Conservation (phyloP, 1,284 basidiomycete genomes). For the Ceratobasidium sp. region DNA sequence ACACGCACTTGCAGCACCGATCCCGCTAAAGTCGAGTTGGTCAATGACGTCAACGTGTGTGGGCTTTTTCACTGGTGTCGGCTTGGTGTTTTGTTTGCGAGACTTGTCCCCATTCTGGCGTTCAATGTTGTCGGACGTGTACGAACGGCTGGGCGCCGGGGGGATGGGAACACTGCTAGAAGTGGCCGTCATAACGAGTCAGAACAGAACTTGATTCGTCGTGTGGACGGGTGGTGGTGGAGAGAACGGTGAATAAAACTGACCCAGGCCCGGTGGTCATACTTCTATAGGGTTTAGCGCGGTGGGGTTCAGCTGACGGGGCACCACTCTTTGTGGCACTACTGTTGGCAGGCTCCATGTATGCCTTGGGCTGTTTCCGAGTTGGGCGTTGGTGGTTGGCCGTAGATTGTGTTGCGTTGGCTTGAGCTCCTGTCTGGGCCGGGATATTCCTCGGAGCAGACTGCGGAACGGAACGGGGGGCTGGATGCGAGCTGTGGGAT, state of each 20-base stretch:
- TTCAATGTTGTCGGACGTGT: conserved; percentile 29
- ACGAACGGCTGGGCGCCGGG: conserved; percentile 27
- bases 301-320: conserved; percentile 14
- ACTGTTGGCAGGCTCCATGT: conserved; percentile 13
- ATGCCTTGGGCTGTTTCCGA: conserved; percentile 21
- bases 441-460: background rate
- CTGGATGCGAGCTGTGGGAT: background rate
- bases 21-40: conserved; percentile 73
- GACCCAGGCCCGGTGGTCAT: conserved; percentile 28
- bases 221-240: conserved; percentile 8
- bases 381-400: background rate
- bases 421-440: background rate
- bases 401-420: background rate
- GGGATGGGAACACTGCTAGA: conserved; percentile 1
- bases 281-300: conserved; percentile 26
- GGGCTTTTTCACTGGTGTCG: conserved; percentile 75
- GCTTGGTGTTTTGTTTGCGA: conserved; percentile 59
- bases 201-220: conserved; percentile 9
- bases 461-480: conserved; percentile 1
- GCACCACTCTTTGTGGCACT: background rate
- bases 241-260: background rate
- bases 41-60: conserved; percentile 76
- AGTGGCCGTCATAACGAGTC: background rate
- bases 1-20: conserved; percentile 77
- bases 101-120: conserved; percentile 57